Base-by-base conservation (phyloP, 208 protist genomes). In the Trypanosoma mega region DNA sequence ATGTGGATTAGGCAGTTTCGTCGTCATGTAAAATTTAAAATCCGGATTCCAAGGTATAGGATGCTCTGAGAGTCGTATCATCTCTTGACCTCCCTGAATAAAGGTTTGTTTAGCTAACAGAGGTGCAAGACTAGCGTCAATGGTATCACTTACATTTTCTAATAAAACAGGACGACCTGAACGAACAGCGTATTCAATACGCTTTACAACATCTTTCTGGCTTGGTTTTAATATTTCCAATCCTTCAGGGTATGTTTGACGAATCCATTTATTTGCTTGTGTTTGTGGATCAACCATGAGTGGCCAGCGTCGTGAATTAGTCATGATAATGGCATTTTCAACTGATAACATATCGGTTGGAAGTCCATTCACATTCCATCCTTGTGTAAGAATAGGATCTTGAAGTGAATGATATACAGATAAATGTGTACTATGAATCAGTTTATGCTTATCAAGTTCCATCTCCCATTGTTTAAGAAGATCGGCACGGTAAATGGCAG, bases 11-110 rank as follows among this genome's bases (percentile, higher is more conserved):
- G 93, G 85, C 29, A 98, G 77, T 76, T 99, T 98, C 6, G 98
- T 98, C n/a, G 97, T 98, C 82, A 99, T 98, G 78, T 98, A 99
- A 60, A 99, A 97, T 72, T 90, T 94, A 86, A 99, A 99, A 60
- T 98, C 91, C 30, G 78, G 52, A 74, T 97, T 96, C 85, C 94
- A 99, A 34, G 96, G 97, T 44, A 99, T 96, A 4, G 92, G 63
- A 20, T 80, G 96, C 49, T 99, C 97, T 23, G 97, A 98, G 18
- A 99, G 83, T 49, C 97, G 97, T 50, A 99, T 99, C 80, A 98
- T 92, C 56, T 95, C 76, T 30, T 76, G 73, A 9, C 97, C 97
- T 26, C 85, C 93, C 54, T 97, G 80, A 62, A 94, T 85, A 72
- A 98, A 98, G 5, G 83, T 97, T 71, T 98, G 93, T 46, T 89